These are phyloP conservation scores for Arabidopsis hybrid DNA, from an alignment of 441 rosid species.

Conservation along the genomic window DNA sequence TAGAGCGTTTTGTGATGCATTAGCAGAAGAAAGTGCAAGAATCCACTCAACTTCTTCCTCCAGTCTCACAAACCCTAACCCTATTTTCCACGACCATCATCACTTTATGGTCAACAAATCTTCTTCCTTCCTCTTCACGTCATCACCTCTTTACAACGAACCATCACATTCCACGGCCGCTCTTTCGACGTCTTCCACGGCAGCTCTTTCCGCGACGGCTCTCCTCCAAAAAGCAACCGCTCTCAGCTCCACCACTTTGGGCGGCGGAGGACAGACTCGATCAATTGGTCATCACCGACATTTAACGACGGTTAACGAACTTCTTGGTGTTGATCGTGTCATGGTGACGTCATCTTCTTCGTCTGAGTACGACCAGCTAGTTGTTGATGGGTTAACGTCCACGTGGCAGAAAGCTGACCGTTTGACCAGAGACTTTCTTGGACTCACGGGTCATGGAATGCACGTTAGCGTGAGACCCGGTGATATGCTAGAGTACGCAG, in stretches of 20 bases:
- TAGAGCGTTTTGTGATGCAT: conserved; percentile 93
- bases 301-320: conserved; percentile 51
- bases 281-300: conserved; percentile 48
- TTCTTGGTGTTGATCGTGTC: conserved; percentile 33
- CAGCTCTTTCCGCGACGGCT: conserved; percentile 84
- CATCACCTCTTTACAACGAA: conserved; percentile 48
- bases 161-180: conserved; percentile 43
- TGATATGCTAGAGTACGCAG: conserved; percentile 59
- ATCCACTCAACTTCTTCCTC: conserved; percentile 46
- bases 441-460: conserved; percentile 61
- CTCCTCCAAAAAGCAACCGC: conserved; percentile 90
- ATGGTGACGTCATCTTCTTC: conserved; percentile 43
- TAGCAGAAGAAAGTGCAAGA: conserved; percentile 94
- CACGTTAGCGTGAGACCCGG: conserved; percentile 55
- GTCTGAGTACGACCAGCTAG: conserved; percentile 44
- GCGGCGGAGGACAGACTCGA: conserved; percentile 43
- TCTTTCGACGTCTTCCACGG: conserved; percentile 40
- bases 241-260: conserved; percentile 50
- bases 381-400: conserved; percentile 48
- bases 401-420: conserved; percentile 74
- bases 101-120: conserved; percentile 3
- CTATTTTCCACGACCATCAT: conserved; percentile 42
- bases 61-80: conserved; percentile 56
- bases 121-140: conserved; percentile 43
- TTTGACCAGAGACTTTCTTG: conserved; percentile 90